A percentile compares a stretch with the other conserved stretches of the same genome.
Conservation (phyloP, 192 early-diverging fungal species). For the Fimicolochytrium jonesii region DNA sequence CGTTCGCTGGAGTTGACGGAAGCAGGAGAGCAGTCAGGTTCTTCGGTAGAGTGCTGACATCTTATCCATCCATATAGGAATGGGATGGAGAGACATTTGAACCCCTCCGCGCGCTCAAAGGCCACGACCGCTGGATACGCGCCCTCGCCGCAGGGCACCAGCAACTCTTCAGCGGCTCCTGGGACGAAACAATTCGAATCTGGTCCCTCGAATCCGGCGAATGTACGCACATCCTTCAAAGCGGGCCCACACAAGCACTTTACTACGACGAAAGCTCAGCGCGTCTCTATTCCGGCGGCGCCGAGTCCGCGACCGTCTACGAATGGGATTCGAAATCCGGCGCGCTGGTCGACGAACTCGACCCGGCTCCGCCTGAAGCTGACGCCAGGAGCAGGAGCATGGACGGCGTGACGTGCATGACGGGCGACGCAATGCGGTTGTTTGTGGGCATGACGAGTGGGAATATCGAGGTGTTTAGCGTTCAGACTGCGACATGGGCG, state of each 20-base stretch:
- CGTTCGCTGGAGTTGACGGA: background rate
- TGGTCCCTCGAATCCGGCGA: conserved; percentile 24
- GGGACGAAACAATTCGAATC: conserved; percentile 30
- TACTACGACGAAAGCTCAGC: background rate
- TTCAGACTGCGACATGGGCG: conserved; percentile 8
- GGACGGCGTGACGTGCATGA: conserved; percentile 6
- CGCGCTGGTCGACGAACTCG: conserved; percentile 1
- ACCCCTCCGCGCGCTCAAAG: conserved; percentile 18
- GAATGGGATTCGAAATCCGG: conserved; percentile 4
- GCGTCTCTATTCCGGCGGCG: conserved; percentile 15
- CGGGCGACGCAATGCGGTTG: conserved; percentile 15
- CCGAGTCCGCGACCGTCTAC: conserved; percentile 1
- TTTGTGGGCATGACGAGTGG: conserved; percentile 27
- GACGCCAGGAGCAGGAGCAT: too few species aligned
- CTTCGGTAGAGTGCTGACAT: background rate
- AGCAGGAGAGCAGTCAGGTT: background rate
- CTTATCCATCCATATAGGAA: background rate
- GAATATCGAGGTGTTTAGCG: conserved; percentile 20
- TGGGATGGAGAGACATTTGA: conserved; percentile 15
- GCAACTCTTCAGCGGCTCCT: conserved; percentile 23
- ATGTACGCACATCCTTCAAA: conserved; percentile 1
- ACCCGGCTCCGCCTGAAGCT: background rate
- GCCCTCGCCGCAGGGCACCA: conserved; percentile 14
- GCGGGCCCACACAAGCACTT: background rate
- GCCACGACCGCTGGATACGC: conserved; percentile 23